Base-by-base conservation (phyloP, 139 green algal species). In the Ulvella scutata region DNA sequence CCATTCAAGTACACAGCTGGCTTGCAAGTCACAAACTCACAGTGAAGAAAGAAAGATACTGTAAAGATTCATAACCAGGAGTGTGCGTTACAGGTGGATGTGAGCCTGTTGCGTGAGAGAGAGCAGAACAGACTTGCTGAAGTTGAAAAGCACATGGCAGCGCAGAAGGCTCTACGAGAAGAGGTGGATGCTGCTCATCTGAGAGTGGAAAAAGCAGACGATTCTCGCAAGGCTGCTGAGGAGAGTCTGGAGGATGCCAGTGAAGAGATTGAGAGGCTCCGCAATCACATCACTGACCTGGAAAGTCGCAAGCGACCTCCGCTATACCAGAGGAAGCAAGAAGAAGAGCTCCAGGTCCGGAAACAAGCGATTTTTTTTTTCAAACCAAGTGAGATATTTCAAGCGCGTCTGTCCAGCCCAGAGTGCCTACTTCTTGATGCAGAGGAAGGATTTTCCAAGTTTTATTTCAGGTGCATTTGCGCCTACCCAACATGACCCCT, bases 301-400 rank as follows among this genome's bases (percentile, higher is more conserved):
- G 90, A 96, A 82, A 87, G 72, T 21, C 86, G 90, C 72, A 95
- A 95, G 85, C 80, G 90, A 2, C 86, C 90, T 0, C 90, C 90
- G 7, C 84, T 96, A 29, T 96, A 95, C 84, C 87, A 94, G 76
- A 91, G 92, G 79, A 90, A 89, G 75, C 88, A 93, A 81, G 79
- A 67, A 26, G 51, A 67, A 26, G 51, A 67, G 17, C 51, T 67
- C 51, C 31, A 67, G 51, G 51, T 67, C n/a, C 2, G 51, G n/a
- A n/a, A n/a, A n/a, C n/a, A n/a, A n/a, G n/a, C n/a, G n/a, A n/a
- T n/a, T n/a, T n/a, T n/a, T n/a, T n/a, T n/a, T n/a, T n/a, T n/a
- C n/a, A n/a, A n/a, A n/a, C n/a, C n/a, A n/a, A n/a, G n/a, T n/a
- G n/a, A n/a, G n/a, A n/a, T n/a, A n/a, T n/a, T n/a, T n/a, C n/a